Conservation (phyloP, 257 asterid species). For the Anisodus tanguticus region DNA sequence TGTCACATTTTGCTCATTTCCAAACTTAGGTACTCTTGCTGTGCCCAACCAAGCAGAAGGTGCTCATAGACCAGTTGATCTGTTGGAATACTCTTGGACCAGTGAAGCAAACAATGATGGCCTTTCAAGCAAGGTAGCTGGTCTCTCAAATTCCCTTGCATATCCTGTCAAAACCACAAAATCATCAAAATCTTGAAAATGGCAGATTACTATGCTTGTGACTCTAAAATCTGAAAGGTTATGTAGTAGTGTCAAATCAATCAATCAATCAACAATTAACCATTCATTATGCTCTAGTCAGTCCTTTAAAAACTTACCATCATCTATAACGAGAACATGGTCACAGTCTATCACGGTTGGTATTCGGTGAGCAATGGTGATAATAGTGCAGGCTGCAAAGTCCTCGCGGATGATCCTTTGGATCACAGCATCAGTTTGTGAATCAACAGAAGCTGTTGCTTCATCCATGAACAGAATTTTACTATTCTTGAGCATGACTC, state of each 20-base stretch:
- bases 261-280: not conserved
- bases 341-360: slow-evolving; percentile 77
- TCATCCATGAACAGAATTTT: slow-evolving; percentile 70
- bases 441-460: slow-evolving; percentile 87
- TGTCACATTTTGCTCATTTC: not conserved
- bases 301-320: slow-evolving; percentile 48
- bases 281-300: not conserved
- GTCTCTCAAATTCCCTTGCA: slow-evolving; percentile 66
- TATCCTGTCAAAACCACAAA: slow-evolving; percentile 45
- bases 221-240: not conserved
- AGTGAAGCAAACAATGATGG: slow-evolving; percentile 60
- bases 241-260: not conserved
- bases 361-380: slow-evolving; percentile 79
- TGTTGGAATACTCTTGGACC: slow-evolving; percentile 65
- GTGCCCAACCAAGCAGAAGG: too few relatives aligned
- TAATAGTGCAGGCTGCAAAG: slow-evolving; percentile 59
- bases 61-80: slow-evolving; percentile 53
- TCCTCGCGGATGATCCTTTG: slow-evolving; percentile 67
- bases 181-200: not conserved
- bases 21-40: slow-evolving; percentile 34
- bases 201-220: not conserved
- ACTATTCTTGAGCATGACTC: slow-evolving; percentile 69
- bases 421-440: slow-evolving; percentile 69
- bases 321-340: slow-evolving; percentile 62
- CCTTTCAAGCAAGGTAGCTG: slow-evolving; percentile 55